These are phyloP conservation scores for Sporisorium iseilematis-ciliati DNA, from an alignment of 1,284 basidiomycete species.

Conservation along the genomic window DNA sequence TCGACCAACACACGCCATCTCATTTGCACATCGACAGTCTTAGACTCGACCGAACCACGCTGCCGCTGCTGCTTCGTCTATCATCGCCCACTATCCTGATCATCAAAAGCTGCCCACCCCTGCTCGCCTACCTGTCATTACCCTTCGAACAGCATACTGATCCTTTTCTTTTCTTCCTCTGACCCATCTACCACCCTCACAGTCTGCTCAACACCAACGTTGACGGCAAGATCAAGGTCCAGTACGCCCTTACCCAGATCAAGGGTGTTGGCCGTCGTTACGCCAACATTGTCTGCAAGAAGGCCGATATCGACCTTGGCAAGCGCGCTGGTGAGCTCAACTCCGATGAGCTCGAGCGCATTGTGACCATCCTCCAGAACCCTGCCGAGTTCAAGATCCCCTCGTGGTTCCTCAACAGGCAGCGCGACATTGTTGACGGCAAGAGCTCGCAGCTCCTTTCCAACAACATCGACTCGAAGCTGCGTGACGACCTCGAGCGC, in stretches of 20 bases:
- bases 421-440: conserved; percentile 97
- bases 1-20: neutral
- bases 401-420: conserved; percentile 98
- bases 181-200: neutral
- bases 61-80: neutral
- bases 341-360: conserved; percentile 96
- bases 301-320: conserved; percentile 98
- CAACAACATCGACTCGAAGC: conserved; percentile 97
- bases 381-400: conserved; percentile 99
- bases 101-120: conserved; percentile 23
- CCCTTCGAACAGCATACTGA: conserved; percentile 8
- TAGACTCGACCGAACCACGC: neutral
- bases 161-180: neutral
- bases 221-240: conserved; percentile 96
- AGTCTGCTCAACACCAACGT: conserved; percentile 99
- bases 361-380: conserved; percentile 99
- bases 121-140: neutral
- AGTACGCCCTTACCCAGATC: conserved; percentile 77
- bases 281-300: conserved; percentile 99
- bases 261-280: conserved; percentile 99
- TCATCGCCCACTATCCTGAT: neutral
- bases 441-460: conserved; percentile 97
- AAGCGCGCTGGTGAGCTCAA: conserved; percentile 97
- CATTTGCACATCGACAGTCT: neutral
- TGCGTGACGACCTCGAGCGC: conserved; percentile 97